Percentiles rank a stretch among this genome's conserved stretches.
phyloP scores from a whole-genome alignment of 257 asterid species.

The Galeopsis tetrahit region DNA sequence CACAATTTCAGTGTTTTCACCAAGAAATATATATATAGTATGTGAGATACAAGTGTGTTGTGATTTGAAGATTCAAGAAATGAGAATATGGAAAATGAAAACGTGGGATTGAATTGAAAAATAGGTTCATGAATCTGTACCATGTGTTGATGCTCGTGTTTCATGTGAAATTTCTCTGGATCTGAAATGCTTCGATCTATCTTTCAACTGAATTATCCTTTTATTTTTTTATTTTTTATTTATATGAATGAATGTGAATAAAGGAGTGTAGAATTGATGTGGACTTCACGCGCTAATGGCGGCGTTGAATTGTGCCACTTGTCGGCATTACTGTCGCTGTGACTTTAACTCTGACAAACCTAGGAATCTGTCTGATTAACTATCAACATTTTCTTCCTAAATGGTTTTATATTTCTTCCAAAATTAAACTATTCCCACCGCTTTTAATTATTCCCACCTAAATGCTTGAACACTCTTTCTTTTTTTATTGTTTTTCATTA shows the following conservation, averaged over 20 bases:
- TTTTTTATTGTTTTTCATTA: too few relatives aligned
- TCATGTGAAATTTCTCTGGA: slow-evolving; percentile 44
- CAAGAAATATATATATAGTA: neutral
- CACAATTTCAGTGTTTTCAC: neutral
- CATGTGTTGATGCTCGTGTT: slow-evolving; percentile 34
- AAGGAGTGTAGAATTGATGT: neutral
- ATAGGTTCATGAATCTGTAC: slow-evolving; percentile 38
- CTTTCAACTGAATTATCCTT: slow-evolving; percentile 2
- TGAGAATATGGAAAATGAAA: neutral
- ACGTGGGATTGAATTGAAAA: neutral
- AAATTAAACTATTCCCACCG: too few relatives aligned
- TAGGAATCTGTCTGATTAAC: neutral
- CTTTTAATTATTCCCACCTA: too few relatives aligned
- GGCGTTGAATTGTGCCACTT: slow-evolving; percentile 2
- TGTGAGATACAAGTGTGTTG: neutral
- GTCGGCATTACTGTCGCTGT: neutral
- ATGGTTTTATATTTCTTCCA: too few relatives aligned
- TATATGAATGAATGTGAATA: too few relatives aligned
- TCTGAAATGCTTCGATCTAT: slow-evolving; percentile 30
- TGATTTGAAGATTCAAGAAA: slow-evolving; percentile 1
- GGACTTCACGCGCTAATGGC: slow-evolving; percentile 30
- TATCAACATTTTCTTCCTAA: too few relatives aligned
- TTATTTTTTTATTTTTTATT: neutral
- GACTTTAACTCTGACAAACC: neutral
- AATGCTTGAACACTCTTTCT: too few relatives aligned